A percentile compares a stretch with the other conserved stretches of the same genome.
Evolutionary conservation across 2,329 filamentous ascomycete genomes (phyloP).

Genomic region (Penicillium hordei): DNA sequence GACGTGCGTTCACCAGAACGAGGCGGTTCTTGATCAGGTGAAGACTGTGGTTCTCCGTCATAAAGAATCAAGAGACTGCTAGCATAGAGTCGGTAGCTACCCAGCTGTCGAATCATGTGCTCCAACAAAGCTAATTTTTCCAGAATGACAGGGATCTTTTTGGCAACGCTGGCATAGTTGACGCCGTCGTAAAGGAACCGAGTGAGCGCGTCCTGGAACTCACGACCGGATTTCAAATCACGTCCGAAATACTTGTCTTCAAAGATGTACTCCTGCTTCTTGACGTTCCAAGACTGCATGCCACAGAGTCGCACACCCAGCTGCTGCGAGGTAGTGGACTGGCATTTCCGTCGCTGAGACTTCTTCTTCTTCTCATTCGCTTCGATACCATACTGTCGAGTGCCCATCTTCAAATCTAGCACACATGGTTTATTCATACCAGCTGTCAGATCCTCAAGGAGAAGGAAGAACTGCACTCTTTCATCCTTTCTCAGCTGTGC

Average conservation of each 20-base stretch:
- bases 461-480: conserved; percentile 86
- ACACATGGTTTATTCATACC: conserved; percentile 97
- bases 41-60: conserved; percentile 64
- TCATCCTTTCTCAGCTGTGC: conserved; percentile 56
- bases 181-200: conserved; percentile 89
- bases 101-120: conserved; percentile 73
- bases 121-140: conserved; percentile 82
- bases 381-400: conserved; percentile 91
- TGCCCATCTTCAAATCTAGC: conserved; percentile 98
- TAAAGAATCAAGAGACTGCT: conserved; percentile 95
- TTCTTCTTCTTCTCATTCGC: conserved; percentile 87
- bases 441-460: conserved; percentile 91
- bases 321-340: conserved; percentile 84
- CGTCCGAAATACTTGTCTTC: conserved; percentile 98
- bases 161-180: conserved; percentile 73
- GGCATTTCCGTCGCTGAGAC: conserved; percentile 90
- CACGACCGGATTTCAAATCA: conserved; percentile 77
- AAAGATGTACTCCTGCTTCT: conserved; percentile 82
- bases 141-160: conserved; percentile 84
- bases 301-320: conserved; percentile 93
- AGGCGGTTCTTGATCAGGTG: conserved; percentile 22
- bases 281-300: conserved; percentile 91
- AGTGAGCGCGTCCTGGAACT: conserved; percentile 85
- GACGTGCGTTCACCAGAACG: conserved; percentile 35
- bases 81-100: conserved; percentile 91